Evolutionary conservation across 2,329 filamentous ascomycete species (phyloP).

Genomic region (Colletotrichum incanum): DNA sequence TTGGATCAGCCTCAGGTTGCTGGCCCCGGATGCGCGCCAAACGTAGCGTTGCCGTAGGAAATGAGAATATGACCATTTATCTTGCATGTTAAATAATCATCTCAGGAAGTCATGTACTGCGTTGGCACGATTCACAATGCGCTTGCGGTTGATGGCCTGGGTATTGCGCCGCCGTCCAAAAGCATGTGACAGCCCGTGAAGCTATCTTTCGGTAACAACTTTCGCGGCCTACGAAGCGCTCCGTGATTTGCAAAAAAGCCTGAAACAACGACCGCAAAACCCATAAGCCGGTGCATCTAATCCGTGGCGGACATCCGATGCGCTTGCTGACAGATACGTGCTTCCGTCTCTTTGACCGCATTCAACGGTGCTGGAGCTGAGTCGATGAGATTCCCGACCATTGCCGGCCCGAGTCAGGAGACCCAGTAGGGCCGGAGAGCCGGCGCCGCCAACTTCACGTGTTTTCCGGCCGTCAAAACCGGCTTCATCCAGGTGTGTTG

Average conservation of each 20-base stretch:
- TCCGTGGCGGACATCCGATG: background rate
- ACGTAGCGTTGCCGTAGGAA: slow-evolving; percentile 30
- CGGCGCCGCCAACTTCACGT: slow-evolving; percentile 20
- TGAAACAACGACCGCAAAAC: background rate
- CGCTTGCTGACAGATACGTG: slow-evolving; percentile 5
- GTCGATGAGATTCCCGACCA: slow-evolving; percentile 25
- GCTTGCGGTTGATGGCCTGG: background rate
- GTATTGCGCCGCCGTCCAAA: background rate
- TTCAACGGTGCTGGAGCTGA: slow-evolving; percentile 8
- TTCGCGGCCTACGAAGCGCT: background rate
- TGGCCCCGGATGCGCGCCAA: slow-evolving; percentile 23
- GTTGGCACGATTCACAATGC: background rate
- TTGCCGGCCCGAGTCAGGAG: slow-evolving; percentile 35
- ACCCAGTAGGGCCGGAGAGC: slow-evolving; percentile 3
- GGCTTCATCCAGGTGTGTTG: background rate
- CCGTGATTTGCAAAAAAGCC: background rate
- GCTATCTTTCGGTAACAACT: background rate
- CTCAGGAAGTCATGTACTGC: background rate
- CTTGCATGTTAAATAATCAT: background rate
- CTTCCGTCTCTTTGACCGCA: slow-evolving; percentile 4
- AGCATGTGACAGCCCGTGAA: slow-evolving; percentile 1
- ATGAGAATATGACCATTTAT: slow-evolving; percentile 32
- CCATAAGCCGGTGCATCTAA: background rate
- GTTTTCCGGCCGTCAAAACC: background rate
- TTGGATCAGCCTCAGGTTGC: slow-evolving; percentile 4